phyloP scores from a whole-genome alignment of 306 rosid species.

The Geum urbanum region DNA sequence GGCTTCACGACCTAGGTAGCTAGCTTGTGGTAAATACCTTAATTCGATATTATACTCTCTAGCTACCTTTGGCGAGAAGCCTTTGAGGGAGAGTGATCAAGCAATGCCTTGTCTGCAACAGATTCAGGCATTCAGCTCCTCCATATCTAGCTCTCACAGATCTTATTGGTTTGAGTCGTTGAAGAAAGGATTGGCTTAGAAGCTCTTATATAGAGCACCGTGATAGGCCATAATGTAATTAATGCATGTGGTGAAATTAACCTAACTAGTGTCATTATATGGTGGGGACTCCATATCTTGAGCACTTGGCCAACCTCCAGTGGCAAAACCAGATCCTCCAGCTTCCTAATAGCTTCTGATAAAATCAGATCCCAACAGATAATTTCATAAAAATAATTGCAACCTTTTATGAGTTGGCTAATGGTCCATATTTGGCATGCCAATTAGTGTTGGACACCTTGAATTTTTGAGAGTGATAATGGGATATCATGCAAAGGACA shows the following conservation, averaged over 20 bases:
- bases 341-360: neutral
- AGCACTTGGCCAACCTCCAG: neutral
- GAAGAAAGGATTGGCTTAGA: slow-evolving; percentile 26
- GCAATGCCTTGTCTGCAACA: slow-evolving; percentile 19
- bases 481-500: neutral
- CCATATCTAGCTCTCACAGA: neutral
- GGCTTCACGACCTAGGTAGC: neutral
- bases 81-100: slow-evolving; percentile 39
- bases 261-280: neutral
- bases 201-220: slow-evolving; percentile 24
- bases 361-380: neutral
- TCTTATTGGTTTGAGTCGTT: slow-evolving; percentile 10
- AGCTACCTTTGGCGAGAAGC: slow-evolving; percentile 13
- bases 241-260: neutral
- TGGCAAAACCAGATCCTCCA: slow-evolving; percentile 4
- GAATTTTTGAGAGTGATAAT: neutral
- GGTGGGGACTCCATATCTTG: slow-evolving; percentile 10
- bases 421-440: neutral
- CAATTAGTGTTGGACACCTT: neutral
- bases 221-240: slow-evolving; percentile 5
- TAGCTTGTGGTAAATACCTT: neutral
- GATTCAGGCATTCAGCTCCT: neutral
- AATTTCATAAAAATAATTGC: neutral
- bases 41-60: neutral
- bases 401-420: neutral